Base-by-base conservation (phyloP, 495 filamentous ascomycete species). In the Aspergillus avenaceus region DNA sequence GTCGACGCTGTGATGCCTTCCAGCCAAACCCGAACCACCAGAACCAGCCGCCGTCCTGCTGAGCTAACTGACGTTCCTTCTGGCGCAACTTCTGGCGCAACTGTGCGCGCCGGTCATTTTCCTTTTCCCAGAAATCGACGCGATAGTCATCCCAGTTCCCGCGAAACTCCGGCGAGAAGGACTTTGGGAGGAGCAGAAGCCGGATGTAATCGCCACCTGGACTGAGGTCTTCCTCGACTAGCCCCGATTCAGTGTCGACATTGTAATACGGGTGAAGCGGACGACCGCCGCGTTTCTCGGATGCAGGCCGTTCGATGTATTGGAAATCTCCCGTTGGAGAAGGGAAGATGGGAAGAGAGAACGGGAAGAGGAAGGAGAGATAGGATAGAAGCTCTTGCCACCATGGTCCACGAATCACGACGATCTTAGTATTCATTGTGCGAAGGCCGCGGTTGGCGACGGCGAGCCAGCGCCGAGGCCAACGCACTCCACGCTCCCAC, bases 121-220 rank as follows among this genome's bases (percentile, higher is more conserved):
- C 95, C 52, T 83, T 84, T 56, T 96, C 93, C 93, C 93, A 98
- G 62, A 95, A 98, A 50, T 96, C 91, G 23, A 84, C 80, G 27
- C 95, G 79, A 66, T 92, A 98, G 4, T 90, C 66, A 59, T 98
- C 93, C 93, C 93, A 98, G 52, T 95, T 95, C 61, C 96, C 90
- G n/a, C 93, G 82, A 62, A 98, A 97, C 45, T 87, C 87, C 0
- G 95, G 85, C 9, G 89, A 91, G 56, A 98, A 98, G 0, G 91
- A 88, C 66, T 98, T 98, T 5, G 93, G 91, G 29, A 97, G 78
- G 11, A 98, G 76, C 16, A 98, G 74, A 19, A 98, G 79, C 60
- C 93, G 95, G 27, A 98, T 82, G 60, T 90, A 86, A 64, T 97
- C 90, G 5, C 93, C 93, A 8, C 92, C 91, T 0, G 86, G 82